phyloP scores from a whole-genome alignment of 352 stramenopile genomes.

The Phytophthora lateralis region DNA sequence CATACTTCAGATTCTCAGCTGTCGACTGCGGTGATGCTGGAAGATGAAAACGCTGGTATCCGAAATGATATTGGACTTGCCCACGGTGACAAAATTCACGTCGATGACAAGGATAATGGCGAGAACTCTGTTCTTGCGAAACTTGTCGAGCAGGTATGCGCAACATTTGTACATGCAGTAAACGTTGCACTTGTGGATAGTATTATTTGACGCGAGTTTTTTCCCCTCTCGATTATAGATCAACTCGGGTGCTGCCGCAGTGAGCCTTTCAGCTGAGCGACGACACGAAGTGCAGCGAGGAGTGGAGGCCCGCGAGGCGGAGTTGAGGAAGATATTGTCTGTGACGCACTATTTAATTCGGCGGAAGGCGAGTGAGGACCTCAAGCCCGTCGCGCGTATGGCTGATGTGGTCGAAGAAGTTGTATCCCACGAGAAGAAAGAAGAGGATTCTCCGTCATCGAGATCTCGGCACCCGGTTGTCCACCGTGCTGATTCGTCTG shows the following conservation, averaged over 20 bases:
- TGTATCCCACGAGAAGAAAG: conserved; percentile 26
- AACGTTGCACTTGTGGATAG: neutral
- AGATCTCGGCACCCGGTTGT: conserved; percentile 32
- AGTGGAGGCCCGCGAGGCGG: conserved; percentile 83
- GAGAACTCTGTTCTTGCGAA: conserved; percentile 82
- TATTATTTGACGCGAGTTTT: neutral
- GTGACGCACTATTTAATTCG: conserved; percentile 85
- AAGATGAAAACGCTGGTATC: conserved; percentile 71
- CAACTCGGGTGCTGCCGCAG: conserved; percentile 78
- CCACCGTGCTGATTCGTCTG: conserved; percentile 45
- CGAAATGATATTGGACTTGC: conserved; percentile 82
- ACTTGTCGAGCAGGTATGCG: conserved; percentile 75
- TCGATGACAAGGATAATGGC: conserved; percentile 81
- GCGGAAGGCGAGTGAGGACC: conserved; percentile 56
- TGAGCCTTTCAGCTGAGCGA: conserved; percentile 85
- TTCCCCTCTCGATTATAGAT: conserved; percentile 47
- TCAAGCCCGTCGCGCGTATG: conserved; percentile 37
- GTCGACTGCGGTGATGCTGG: conserved; percentile 73
- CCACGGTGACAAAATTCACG: conserved; percentile 90
- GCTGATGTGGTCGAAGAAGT: conserved; percentile 37
- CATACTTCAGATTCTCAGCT: conserved; percentile 59
- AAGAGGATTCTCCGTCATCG: conserved; percentile 26
- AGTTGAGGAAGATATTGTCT: conserved; percentile 83
- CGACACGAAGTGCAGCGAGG: conserved; percentile 87
- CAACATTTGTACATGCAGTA: neutral